Evolutionary conservation across 805 yeast species (phyloP), one percentile per base, ranked within the genome.

Genomic region (Saccharomycopsis schoenii): DNA sequence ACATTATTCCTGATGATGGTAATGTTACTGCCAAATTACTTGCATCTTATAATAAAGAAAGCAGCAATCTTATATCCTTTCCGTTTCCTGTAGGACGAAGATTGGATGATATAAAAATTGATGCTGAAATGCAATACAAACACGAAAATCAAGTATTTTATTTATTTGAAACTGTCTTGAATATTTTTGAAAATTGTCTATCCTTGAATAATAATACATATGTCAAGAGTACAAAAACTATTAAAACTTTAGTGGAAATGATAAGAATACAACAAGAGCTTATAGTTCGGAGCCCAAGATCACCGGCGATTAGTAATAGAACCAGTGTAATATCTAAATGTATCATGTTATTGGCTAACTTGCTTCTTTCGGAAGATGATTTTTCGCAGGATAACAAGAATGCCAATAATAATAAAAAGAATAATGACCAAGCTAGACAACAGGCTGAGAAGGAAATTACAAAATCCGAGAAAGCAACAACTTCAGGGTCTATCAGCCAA

Each of bases 81-180:
- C 59, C 64, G n/a, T 61, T 55, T 29, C 65, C 65, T 4, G 51
- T 63, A n/a, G 17, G 36, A 11, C 34, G 8, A 29, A 43, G 50
- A 19, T 24, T 47, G 21, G 52, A 47, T 9, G 52, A 47, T 3
- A 47, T 47, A 47, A 19, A 36, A n/a, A 12, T 58, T 9, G 56
- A 47, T 41, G 65, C 68, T 29, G 63, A 64, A 24, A 64, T 72
- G 17, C 62, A 67, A 25, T 66, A 71, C 36, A 69, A 70, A 3
- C 84, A 82, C 63, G 82, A 80, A 59, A 59, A 64, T 8, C 83
- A 79, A 60, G 64, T 74, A 5, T 68, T 83, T 21, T 71, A 71
- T 15, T 66, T 84, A 2, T 76, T 80, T 41, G 69, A 77, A 24
- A 72, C 73, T 57, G 80, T 85, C 0, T 71, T 83, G 14, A 74